phyloP scores from a whole-genome alignment of 2,329 filamentous ascomycete genomes.

The Fusarium nygamai region DNA sequence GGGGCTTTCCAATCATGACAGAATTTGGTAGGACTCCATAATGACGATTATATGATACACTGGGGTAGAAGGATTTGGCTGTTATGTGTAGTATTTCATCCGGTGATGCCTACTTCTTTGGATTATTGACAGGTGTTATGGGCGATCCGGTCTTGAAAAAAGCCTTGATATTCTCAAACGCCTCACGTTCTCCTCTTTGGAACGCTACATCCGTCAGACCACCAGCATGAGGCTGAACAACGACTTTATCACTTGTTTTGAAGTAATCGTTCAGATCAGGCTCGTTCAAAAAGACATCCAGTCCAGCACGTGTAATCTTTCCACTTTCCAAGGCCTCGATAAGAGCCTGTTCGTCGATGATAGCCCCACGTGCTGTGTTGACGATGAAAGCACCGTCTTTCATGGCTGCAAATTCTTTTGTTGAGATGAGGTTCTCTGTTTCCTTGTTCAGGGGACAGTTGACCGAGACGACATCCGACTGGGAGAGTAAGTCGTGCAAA shows the following conservation, averaged over 20 bases:
- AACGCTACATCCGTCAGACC: slow-evolving; percentile 56
- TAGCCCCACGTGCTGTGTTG: slow-evolving; percentile 61
- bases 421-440: slow-evolving; percentile 54
- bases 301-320: slow-evolving; percentile 56
- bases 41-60: neutral
- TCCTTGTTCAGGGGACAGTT: slow-evolving; percentile 53
- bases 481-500: slow-evolving; percentile 52
- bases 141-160: slow-evolving; percentile 52
- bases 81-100: neutral
- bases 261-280: slow-evolving; percentile 55
- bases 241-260: slow-evolving; percentile 51
- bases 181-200: slow-evolving; percentile 54
- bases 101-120: neutral
- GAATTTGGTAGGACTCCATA: neutral
- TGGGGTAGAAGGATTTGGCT: neutral
- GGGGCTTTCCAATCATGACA: neutral
- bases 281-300: slow-evolving; percentile 60
- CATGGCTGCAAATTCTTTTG: slow-evolving; percentile 55
- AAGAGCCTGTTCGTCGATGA: slow-evolving; percentile 60
- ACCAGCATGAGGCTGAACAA: slow-evolving; percentile 57
- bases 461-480: slow-evolving; percentile 54
- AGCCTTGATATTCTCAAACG: slow-evolving; percentile 57
- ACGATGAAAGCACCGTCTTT: slow-evolving; percentile 58
- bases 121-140: slow-evolving; percentile 49
- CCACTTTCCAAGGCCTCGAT: slow-evolving; percentile 57